Base-by-base conservation (phyloP, 345 rosid species). In the Carallia brachiata region DNA sequence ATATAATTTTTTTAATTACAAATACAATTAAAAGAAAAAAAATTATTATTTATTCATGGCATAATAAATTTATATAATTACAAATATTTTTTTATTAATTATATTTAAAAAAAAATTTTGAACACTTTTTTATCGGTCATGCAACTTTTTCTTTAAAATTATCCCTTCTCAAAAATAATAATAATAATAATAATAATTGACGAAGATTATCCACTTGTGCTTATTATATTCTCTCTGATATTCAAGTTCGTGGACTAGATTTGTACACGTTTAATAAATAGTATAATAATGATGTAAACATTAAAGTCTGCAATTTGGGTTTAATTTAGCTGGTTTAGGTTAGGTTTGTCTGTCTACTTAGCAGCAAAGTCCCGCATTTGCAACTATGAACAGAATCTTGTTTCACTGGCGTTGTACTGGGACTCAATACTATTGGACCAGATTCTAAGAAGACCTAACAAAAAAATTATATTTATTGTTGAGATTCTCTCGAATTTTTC, bases 211-310 rank as follows among this genome's bases (percentile, higher is more conserved):
- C 16, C 15, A 2, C 50, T 10, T 12, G 18, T 56, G 57, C 55
- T n/a, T 30, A 54, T 27, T 18, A 18, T 57, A 68, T 63, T 52
- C 36, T 6, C 37, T 47, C 34, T 53, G 52, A n/a, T 27, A 63
- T 57, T 47, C n/a, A 59, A 13, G 8, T 63, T 7, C 32, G 52
- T 54, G 70, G 61, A 60, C 16, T 34, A 63, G 23, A 60, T 66
- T 48, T 5, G 44, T 27, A 44, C 65, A 63, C 77, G 54, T 74
- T 31, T n/a, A n/a, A n/a, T 36, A 47, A 73, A 40, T 56, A 32
- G 2, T 56, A 55, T 4, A 55, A 4, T 10, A 28, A 55, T 55
- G 18, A 55, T 23, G 12, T 23, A 55, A n/a, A n/a, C 31, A 9
- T 28, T 0, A 44, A 3, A 44, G 50, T 15, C 50, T 44, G 50